Evolutionary conservation across 352 stramenopile genomes (phyloP), one percentile per base, ranked within the genome.

Genomic region (Peronosclerospora sorghi): DNA sequence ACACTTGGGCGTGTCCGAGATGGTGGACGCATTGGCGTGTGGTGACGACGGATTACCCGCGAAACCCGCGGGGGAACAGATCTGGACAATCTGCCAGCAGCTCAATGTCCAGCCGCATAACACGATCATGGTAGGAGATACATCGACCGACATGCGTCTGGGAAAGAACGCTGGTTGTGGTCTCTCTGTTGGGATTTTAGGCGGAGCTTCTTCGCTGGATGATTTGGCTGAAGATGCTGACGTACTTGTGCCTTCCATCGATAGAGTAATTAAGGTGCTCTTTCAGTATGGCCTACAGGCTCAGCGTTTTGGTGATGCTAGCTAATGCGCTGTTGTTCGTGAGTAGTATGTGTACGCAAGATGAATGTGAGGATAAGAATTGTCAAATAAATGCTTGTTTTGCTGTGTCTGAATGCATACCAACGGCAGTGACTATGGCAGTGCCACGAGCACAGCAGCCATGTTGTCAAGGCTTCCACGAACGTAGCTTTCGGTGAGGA

Each of bases 401-500:
- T 56, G 44, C 36, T 27, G 41, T 50, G 45, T 47, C 51, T 51
- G 48, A 17, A 23, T 32, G 13, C 19, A n/a, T 21, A n/a, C 14
- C 32, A 8, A n/a, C 32, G 13, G 23, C 32, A 8, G 29, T 32
- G 23, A 21, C 18, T 44, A 58, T 10, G 53, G 20, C 18, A 70
- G 40, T 15, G 35, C 46, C 4, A 81, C 58, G 2, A 83, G 44
- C 8, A 86, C 75, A 12, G 94, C 77, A 20, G 86, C 93, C 51
- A 97, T 88, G 48, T 98, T 98, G 54, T 98, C 94, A 4, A 83
- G 82, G 37, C 83, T 96, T 36, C 94, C 93, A 36, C 90, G 74
- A n/a, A 97, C 72, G 51, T 95, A 97, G 21, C 88, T 83, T 55
- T 97, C 88, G 15, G 88, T 62, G 5, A 92, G 72, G n/a, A 97